Evolutionary conservation across 345 rosid species (phyloP), one percentile per base, ranked within the genome.

Genomic region (Eucalyptus regnans): DNA sequence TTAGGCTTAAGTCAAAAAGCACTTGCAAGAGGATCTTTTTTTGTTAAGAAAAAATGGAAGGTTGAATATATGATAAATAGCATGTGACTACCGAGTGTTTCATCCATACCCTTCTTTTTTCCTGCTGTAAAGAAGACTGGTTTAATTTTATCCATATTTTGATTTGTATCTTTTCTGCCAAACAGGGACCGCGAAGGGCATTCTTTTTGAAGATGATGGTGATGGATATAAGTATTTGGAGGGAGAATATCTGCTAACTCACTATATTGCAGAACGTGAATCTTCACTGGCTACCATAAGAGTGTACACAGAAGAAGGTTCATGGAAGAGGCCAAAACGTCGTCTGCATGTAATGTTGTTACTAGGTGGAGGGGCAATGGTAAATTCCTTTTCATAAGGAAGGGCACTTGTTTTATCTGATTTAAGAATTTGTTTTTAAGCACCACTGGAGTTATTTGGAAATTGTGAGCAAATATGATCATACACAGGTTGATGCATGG

Each of bases 351-450:
- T 94, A 80, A 93, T 93, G 41, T 87, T 97, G 87, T 94, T 97
- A 88, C 94, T 97, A 58, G 99, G 97, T 88, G 98, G 94, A 58
- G 95, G 98, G 86, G 97, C 97, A 91, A 93, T 89, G 97, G 98
- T 97, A 92, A 62, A 62, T 86, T 81, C 80, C 88, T n/a, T 89
- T 86, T 87, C 41, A 62, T 86, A 27, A 31, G 18, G 83, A 56
- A 56, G 60, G 7, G 31, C 15, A n/a, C 86, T 81, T 81, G 46
- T 84, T 85, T 62, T 83, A 27, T 17, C 87, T 27, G 52, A 84
- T 54, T 46, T 7, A 86, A 58, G 46, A 8, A 31, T 7, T 17
- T 51, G 62, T 49, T 68, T 31, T 10, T 87, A 16, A 44, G 80
- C 52, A 17, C 12, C 54, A 41, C 37, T 44, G 22, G 25, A 71